phyloP scores from a whole-genome alignment of 2,329 filamentous ascomycete genomes.

The Epichloe typhina region DNA sequence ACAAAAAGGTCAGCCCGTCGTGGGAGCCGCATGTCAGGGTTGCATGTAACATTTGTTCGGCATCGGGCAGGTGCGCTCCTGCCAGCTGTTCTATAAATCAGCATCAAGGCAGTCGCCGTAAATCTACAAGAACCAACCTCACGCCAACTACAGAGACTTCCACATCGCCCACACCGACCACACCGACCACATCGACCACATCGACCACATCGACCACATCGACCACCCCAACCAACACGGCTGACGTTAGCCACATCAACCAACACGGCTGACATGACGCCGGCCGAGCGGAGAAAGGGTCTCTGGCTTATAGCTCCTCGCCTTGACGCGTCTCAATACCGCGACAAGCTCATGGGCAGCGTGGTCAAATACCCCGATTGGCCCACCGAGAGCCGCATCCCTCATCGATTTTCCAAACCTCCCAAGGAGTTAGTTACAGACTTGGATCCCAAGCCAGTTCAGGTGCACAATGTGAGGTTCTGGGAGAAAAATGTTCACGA shows the following conservation, averaged over 20 bases:
- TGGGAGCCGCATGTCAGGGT: no score
- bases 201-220: no score
- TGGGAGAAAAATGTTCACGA: constrained; percentile 16
- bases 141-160: not conserved
- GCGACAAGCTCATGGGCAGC: constrained; percentile 18
- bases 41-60: no score
- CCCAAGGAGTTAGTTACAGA: constrained; percentile 13
- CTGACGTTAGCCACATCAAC: not conserved
- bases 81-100: no score
- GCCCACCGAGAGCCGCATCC: constrained; percentile 15
- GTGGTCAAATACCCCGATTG: constrained; percentile 16
- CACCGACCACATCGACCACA: no score
- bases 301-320: constrained; percentile 17
- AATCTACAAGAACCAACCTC: no score
- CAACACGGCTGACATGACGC: not conserved
- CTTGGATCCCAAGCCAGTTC: constrained; percentile 16
- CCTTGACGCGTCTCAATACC: constrained; percentile 15
- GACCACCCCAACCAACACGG: not conserved
- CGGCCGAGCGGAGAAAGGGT: constrained; percentile 2
- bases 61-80: no score
- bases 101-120: no score
- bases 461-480: constrained; percentile 16
- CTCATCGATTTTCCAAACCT: constrained; percentile 10
- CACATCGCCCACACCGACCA: no score
- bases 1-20: no score